These are phyloP conservation scores for Amanita thiersii DNA, from an alignment of 768 basidiomycete genomes.

Conservation along the genomic window DNA sequence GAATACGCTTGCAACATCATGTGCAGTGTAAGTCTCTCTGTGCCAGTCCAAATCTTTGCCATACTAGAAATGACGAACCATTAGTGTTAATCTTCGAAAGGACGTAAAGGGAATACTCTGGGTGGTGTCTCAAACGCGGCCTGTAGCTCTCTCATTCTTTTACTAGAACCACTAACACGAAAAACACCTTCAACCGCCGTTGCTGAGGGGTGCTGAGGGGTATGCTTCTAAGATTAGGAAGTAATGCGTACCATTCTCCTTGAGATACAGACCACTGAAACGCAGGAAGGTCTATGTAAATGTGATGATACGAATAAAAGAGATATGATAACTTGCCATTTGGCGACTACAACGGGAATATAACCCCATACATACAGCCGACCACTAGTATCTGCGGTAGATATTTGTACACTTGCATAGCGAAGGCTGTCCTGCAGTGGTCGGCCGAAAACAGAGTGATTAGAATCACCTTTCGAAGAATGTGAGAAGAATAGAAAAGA, in stretches of 20 bases:
- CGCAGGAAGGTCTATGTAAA: constrained; percentile 5
- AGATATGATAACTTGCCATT: constrained; percentile 58
- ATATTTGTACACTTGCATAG: constrained; percentile 90
- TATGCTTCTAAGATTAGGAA: constrained; percentile 3
- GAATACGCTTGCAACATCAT: constrained; percentile 96
- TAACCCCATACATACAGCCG: constrained; percentile 88
- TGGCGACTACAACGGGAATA: constrained; percentile 95
- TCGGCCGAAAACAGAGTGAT: constrained; percentile 69
- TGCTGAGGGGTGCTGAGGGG: constrained; percentile 29
- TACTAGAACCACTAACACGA: constrained; percentile 91
- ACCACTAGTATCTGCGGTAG: constrained; percentile 76
- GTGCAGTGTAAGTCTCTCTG: constrained; percentile 77
- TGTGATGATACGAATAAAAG: constrained; percentile 4
- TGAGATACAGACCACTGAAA: constrained; percentile 81
- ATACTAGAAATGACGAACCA: constrained; percentile 43
- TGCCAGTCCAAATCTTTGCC: constrained; percentile 94
- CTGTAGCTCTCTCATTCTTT: constrained; percentile 94
- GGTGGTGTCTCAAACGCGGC: constrained; percentile 84
- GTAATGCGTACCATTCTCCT: constrained; percentile 70
- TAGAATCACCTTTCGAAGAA: constrained; percentile 26
- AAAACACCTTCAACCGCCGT: constrained; percentile 93
- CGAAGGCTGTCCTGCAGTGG: constrained; percentile 77
- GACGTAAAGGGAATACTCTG: constrained; percentile 40
- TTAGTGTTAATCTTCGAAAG: constrained; percentile 7
- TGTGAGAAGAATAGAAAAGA: constrained; percentile 8